Conservation (phyloP, 78 protist genomes). For the Dictyostelium intermedium region DNA sequence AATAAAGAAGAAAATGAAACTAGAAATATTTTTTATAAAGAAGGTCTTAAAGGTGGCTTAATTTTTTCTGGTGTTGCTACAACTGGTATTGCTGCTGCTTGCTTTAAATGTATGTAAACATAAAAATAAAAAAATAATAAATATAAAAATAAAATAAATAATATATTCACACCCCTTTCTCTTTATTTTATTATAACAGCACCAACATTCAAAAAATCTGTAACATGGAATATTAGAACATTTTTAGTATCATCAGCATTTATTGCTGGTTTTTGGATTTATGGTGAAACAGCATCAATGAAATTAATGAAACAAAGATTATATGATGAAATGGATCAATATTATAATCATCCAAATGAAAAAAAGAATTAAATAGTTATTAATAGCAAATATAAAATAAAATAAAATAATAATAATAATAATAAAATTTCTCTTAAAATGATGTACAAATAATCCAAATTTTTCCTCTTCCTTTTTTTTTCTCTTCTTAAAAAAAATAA, state of each 20-base stretch:
- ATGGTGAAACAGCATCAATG: conserved; percentile 37
- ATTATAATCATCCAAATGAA: conserved; percentile 20
- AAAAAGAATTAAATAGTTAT: neutral
- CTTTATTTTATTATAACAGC: neutral
- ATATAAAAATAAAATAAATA: neutral
- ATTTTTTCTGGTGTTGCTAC: conserved; percentile 13
- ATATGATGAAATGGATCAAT: conserved; percentile 46
- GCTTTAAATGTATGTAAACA: neutral
- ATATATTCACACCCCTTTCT: neutral
- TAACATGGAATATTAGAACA: conserved; percentile 18
- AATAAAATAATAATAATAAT: neutral
- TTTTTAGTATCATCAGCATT: conserved; percentile 56
- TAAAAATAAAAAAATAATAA: neutral
- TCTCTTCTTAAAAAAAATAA: neutral
- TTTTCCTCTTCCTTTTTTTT: neutral
- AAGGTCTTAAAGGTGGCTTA: conserved; percentile 56
- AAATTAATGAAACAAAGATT: conserved; percentile 22
- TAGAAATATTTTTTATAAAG: conserved; percentile 25
- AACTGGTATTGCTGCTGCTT: conserved; percentile 3
- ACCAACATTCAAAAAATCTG: neutral
- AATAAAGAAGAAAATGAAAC: conserved; percentile 30
- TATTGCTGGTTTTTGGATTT: conserved; percentile 71
- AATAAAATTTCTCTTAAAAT: neutral
- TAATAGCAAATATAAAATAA: neutral
- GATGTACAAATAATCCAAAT: neutral